Conservation (phyloP, 2,329 filamentous ascomycete species). For the Aspergillus sp. region DNA sequence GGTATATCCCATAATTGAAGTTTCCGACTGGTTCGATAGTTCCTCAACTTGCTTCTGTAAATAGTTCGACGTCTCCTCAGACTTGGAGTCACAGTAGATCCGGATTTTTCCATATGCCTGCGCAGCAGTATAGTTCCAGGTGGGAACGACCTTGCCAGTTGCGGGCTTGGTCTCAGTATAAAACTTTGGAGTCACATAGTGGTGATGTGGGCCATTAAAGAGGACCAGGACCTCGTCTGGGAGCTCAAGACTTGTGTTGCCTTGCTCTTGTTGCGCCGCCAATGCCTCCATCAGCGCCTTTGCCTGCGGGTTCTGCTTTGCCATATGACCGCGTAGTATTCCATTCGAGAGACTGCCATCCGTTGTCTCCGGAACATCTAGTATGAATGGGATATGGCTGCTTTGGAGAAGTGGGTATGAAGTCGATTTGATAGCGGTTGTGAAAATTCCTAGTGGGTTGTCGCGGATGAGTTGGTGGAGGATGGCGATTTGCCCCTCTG, state of each 20-base stretch:
- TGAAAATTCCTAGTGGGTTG: slow-evolving; percentile 63
- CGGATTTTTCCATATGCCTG: slow-evolving; percentile 62
- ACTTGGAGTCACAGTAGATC: slow-evolving; percentile 54
- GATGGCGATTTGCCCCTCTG: slow-evolving; percentile 49
- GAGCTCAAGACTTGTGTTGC: slow-evolving; percentile 30
- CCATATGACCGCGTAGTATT: slow-evolving; percentile 61
- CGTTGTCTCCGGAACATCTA: slow-evolving; percentile 46
- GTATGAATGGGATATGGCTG: slow-evolving; percentile 62
- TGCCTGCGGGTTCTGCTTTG: slow-evolving; percentile 62
- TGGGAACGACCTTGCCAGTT: slow-evolving; percentile 67
- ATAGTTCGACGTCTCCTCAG: slow-evolving; percentile 48
- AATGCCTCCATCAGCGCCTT: slow-evolving; percentile 59
- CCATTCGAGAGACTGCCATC: slow-evolving; percentile 29
- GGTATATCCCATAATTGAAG: slow-evolving; percentile 57
- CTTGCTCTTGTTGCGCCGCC: slow-evolving; percentile 18
- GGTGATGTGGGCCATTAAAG: slow-evolving; percentile 59
- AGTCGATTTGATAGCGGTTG: slow-evolving; percentile 58
- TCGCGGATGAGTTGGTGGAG: slow-evolving; percentile 57
- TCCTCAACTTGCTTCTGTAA: slow-evolving; percentile 31
- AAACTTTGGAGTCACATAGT: slow-evolving; percentile 69
- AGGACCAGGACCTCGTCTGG: slow-evolving; percentile 60
- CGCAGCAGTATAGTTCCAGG: slow-evolving; percentile 68
- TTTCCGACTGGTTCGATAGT: slow-evolving; percentile 51
- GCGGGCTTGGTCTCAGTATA: slow-evolving; percentile 65
- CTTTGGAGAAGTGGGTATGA: slow-evolving; percentile 55